Percentiles rank a stretch among this genome's conserved stretches.
Conservation (phyloP, 306 rosid genomes). For the Rosa chinensis region DNA sequence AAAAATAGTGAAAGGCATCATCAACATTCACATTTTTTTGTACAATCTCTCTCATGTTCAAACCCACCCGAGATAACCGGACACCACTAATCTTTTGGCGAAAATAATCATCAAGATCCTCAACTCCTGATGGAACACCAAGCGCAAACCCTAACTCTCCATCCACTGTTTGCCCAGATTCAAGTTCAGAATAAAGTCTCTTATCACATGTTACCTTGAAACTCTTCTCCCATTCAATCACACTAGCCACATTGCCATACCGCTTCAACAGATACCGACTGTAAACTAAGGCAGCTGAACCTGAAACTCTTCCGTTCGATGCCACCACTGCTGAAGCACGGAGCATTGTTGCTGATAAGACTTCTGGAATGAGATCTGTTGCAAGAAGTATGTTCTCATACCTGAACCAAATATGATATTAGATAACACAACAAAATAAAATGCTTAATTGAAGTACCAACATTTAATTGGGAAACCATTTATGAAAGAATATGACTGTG, state of each 20-base stretch:
- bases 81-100: slow-evolving; percentile 85
- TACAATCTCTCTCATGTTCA: slow-evolving; percentile 82
- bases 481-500: not conserved
- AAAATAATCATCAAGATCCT: slow-evolving; percentile 88
- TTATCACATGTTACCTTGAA: slow-evolving; percentile 68
- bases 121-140: slow-evolving; percentile 92
- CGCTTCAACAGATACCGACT: slow-evolving; percentile 68
- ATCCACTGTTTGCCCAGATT: slow-evolving; percentile 60
- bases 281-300: slow-evolving; percentile 64
- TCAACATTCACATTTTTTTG: slow-evolving; percentile 71
- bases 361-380: slow-evolving; percentile 79
- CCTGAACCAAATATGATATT: slow-evolving; percentile 59
- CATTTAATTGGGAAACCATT: not conserved
- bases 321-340: slow-evolving; percentile 64
- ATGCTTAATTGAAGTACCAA: not conserved
- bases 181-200: slow-evolving; percentile 82
- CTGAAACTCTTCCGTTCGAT: slow-evolving; percentile 75
- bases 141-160: slow-evolving; percentile 79
- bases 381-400: slow-evolving; percentile 83
- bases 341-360: slow-evolving; percentile 58
- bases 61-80: slow-evolving; percentile 73
- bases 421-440: slow-evolving; percentile 17
- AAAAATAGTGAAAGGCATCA: slow-evolving; percentile 52
- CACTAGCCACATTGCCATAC: slow-evolving; percentile 66
- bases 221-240: slow-evolving; percentile 81